phyloP scores from a whole-genome alignment of 768 basidiomycete genomes.

The Suillus fuscotomentosus region DNA sequence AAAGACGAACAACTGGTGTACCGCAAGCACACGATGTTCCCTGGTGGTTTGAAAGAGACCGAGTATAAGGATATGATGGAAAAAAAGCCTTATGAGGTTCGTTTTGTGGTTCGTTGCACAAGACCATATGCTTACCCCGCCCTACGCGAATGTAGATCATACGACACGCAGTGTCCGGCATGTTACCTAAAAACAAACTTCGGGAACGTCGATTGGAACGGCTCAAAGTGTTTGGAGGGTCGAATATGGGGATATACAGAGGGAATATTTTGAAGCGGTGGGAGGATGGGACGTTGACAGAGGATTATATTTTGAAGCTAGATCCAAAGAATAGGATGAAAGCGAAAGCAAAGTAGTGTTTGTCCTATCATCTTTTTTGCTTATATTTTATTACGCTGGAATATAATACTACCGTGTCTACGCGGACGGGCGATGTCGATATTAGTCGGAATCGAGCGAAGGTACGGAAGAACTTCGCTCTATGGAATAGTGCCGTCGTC shows the following conservation, averaged over 20 bases:
- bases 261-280: conserved; percentile 79
- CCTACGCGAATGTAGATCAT: conserved; percentile 64
- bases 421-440: neutral
- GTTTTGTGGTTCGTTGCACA: neutral
- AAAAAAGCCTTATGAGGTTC: conserved; percentile 84
- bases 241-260: conserved; percentile 74
- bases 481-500: neutral
- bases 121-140: neutral
- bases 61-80: conserved; percentile 83
- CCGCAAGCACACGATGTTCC: conserved; percentile 87
- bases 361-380: conserved; percentile 5
- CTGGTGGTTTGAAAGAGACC: conserved; percentile 91
- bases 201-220: conserved; percentile 85
- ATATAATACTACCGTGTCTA: neutral
- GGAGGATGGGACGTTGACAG: conserved; percentile 74
- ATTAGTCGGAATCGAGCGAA: neutral
- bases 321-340: conserved; percentile 19
- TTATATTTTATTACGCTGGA: neutral
- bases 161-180: conserved; percentile 92
- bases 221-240: conserved; percentile 82
- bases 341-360: conserved; percentile 17
- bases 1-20: conserved; percentile 88
- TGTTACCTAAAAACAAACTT: conserved; percentile 98
- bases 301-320: conserved; percentile 29
- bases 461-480: neutral